A percentile compares a stretch with the other conserved stretches of the same genome.
Conservation (phyloP, 2,329 filamentous ascomycete genomes). For the Periconia digitata region DNA sequence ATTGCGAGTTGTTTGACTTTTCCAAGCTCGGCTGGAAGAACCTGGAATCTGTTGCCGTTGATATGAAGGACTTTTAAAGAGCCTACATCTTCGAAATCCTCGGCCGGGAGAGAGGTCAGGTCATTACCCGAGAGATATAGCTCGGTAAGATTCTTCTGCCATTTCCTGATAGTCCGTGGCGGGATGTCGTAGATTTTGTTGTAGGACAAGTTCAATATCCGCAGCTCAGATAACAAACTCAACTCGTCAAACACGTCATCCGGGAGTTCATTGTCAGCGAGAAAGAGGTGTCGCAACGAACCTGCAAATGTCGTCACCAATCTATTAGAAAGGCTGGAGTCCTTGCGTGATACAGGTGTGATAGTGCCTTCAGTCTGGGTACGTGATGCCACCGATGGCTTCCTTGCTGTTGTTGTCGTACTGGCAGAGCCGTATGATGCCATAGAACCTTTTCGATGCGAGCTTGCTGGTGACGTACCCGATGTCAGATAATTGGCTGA, state of each 20-base stretch:
- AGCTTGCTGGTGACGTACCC: conserved; percentile 68
- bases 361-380: conserved; percentile 60
- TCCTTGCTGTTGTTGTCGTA: conserved; percentile 52
- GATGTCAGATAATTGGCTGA: conserved; percentile 77
- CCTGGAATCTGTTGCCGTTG: conserved; percentile 97
- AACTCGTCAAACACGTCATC: conserved; percentile 96
- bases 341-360: conserved; percentile 70
- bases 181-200: conserved; percentile 94
- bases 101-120: conserved; percentile 84
- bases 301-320: conserved; percentile 84
- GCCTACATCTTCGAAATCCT: conserved; percentile 89
- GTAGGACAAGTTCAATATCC: conserved; percentile 90
- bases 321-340: conserved; percentile 81
- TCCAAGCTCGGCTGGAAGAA: conserved; percentile 90
- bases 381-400: conserved; percentile 80
- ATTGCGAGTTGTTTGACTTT: conserved; percentile 90
- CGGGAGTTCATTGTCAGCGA: conserved; percentile 91
- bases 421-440: conserved; percentile 68
- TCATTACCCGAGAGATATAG: conserved; percentile 95
- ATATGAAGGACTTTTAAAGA: conserved; percentile 88
- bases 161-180: conserved; percentile 80
- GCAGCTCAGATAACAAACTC: conserved; percentile 76
- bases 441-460: conserved; percentile 76
- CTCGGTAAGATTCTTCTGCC: conserved; percentile 86
- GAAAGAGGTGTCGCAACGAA: conserved; percentile 78